A percentile compares a stretch with the other conserved stretches of the same genome.
These are phyloP conservation scores for Xylariaceae sp. DNA, from an alignment of 2,329 filamentous ascomycete genomes.

Conservation along the genomic window DNA sequence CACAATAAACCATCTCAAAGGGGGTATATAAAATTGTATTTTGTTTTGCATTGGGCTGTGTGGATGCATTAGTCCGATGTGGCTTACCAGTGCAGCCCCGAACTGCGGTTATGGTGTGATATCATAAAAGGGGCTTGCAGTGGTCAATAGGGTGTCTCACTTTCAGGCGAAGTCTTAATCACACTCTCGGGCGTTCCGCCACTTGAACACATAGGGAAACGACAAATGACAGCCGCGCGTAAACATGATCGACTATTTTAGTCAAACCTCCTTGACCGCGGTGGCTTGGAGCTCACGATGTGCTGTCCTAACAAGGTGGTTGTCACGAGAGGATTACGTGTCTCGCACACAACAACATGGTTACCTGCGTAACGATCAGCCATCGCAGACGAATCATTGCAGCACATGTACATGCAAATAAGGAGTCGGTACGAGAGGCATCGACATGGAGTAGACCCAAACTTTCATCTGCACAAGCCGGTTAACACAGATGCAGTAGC, in stretches of 20 bases:
- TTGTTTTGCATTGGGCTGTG: neutral
- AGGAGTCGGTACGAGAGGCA: no score
- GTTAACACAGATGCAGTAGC: no score
- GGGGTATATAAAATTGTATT: neutral
- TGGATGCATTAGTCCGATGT: neutral
- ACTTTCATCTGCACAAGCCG: no score
- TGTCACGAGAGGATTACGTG: neutral
- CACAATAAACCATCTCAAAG: no score
- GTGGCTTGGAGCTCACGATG: neutral
- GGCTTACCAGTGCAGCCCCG: neutral
- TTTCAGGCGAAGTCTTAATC: no score
- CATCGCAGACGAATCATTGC: no score
- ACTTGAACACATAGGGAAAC: neutral
- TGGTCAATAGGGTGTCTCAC: neutral
- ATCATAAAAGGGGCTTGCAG: constrained; percentile 16
- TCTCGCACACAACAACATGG: neutral
- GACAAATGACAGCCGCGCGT: constrained; percentile 7
- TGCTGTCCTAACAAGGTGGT: neutral
- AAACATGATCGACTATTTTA: constrained; percentile 4
- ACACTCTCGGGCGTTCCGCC: neutral
- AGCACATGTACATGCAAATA: no score
- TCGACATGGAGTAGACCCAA: no score
- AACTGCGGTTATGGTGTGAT: constrained; percentile 11
- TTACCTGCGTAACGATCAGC: no score
- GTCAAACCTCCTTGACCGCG: neutral